A percentile compares a stretch with the other conserved stretches of the same genome.
phyloP scores from a whole-genome alignment of 768 basidiomycete genomes.

The Amanita brunnescens region DNA sequence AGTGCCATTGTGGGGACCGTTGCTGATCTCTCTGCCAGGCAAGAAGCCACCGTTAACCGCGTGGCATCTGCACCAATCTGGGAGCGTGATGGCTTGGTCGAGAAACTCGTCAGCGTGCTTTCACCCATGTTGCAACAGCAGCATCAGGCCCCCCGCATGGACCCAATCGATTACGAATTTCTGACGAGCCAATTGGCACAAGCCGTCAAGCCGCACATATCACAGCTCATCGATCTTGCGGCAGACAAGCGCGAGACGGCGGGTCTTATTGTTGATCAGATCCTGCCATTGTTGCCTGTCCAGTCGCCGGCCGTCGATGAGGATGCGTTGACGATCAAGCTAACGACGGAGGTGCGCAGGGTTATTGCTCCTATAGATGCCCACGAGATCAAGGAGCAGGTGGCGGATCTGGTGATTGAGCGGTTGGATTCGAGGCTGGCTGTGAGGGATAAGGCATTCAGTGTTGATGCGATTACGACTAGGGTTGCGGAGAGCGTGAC shows the following conservation, averaged over 20 bases:
- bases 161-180: slow-evolving; percentile 70
- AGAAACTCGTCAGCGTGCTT: slow-evolving; percentile 49
- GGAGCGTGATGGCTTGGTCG: slow-evolving; percentile 52
- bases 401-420: slow-evolving; percentile 82
- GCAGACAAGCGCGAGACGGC: slow-evolving; percentile 88
- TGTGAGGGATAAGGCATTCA: slow-evolving; percentile 65
- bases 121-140: slow-evolving; percentile 48
- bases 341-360: slow-evolving; percentile 62
- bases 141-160: slow-evolving; percentile 33
- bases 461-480: slow-evolving; percentile 45
- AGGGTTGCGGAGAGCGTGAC: slow-evolving; percentile 49
- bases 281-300: slow-evolving; percentile 56
- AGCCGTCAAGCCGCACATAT: slow-evolving; percentile 83
- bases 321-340: slow-evolving; percentile 45
- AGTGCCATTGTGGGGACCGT: slow-evolving; percentile 54
- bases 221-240: slow-evolving; percentile 81
- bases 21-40: slow-evolving; percentile 43
- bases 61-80: slow-evolving; percentile 33
- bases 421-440: slow-evolving; percentile 74
- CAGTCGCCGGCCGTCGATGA: slow-evolving; percentile 33
- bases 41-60: slow-evolving; percentile 39
- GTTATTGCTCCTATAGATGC: slow-evolving; percentile 72
- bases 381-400: slow-evolving; percentile 83
- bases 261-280: slow-evolving; percentile 63
- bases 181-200: slow-evolving; percentile 70